Conservation (phyloP, 768 basidiomycete species). For the Boletus insuetus region DNA sequence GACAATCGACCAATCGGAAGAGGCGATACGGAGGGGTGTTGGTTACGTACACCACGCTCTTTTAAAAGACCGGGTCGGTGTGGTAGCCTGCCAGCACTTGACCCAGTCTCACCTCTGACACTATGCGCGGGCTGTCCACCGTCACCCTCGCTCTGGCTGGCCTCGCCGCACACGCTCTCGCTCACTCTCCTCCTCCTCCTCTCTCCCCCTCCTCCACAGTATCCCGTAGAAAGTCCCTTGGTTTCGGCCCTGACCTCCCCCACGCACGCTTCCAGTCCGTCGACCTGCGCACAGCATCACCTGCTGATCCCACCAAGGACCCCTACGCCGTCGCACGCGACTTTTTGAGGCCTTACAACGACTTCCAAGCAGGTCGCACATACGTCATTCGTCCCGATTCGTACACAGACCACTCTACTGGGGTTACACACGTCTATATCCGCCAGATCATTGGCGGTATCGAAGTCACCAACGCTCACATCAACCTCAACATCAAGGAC, state of each 20-base stretch:
- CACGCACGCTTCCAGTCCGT: slow-evolving; percentile 66
- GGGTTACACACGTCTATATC: slow-evolving; percentile 87
- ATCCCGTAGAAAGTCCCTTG: slow-evolving; percentile 74
- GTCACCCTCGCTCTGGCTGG: slow-evolving; percentile 60
- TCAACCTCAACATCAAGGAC: slow-evolving; percentile 90
- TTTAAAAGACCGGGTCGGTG: no score
- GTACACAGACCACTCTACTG: slow-evolving; percentile 82
- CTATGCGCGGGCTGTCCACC: slow-evolving; percentile 65
- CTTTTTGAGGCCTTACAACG: slow-evolving; percentile 49
- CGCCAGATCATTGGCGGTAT: slow-evolving; percentile 82
- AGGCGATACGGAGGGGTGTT: neutral
- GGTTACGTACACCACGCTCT: slow-evolving; percentile 17
- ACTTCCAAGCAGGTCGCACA: slow-evolving; percentile 33
- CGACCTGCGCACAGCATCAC: slow-evolving; percentile 34
- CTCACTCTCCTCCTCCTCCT: slow-evolving; percentile 33
- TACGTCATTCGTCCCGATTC: slow-evolving; percentile 76
- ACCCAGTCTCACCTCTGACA: neutral
- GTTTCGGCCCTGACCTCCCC: slow-evolving; percentile 79
- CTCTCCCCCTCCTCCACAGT: neutral
- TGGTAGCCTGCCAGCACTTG: no score
- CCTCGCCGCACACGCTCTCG: slow-evolving; percentile 55
- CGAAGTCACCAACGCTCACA: slow-evolving; percentile 86
- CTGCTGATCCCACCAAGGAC: slow-evolving; percentile 41
- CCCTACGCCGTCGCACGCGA: slow-evolving; percentile 59
- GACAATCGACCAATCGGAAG: slow-evolving; percentile 19